Base-by-base conservation (phyloP, 1,284 basidiomycete species). In the Leccinum angustisporum region DNA sequence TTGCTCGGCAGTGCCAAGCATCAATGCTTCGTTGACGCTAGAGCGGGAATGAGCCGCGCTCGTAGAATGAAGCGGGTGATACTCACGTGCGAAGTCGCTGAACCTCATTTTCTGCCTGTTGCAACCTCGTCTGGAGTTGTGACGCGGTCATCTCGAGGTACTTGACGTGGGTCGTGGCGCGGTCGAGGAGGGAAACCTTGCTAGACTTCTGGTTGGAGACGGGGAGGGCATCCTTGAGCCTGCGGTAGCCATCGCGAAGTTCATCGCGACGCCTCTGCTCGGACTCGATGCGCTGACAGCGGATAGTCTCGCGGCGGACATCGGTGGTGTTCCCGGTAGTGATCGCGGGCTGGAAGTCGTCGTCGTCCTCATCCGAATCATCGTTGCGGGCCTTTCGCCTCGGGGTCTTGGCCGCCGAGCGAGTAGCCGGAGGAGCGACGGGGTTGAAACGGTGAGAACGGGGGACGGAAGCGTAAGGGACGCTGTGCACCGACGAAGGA, bases 261-360 rank as follows among this genome's bases (percentile, higher is more conserved):
- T 94, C 92, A 70, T 95, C 91, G 55, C 92, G 86, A 69, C 92
- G 84, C 68, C 91, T 83, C 81, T 95, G 91, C 79, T 91, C 88
- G 30, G 90, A 92, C 80, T 91, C 89, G 78, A 92, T 93, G 77
- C 91, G 89, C 79, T 92, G 91, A 73, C 86, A 85, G 73, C 90
- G 89, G 68, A 93, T 91, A 62, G 90, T 91, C 79, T 93, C 91
- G 69, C 90, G 87, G 75, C 90, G 88, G 59, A 79, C 79, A 71
- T 90, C 86, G 65, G 80, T 77, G 52, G 68, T 78, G 63, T 70
- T 76, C 62, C 72, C 73, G 63, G 77, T 70, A 34, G 78, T 68
- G 62, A 78, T 69, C 38, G 76, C 71, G 56, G 86, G 86, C 69
- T 83, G 81, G 79, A 87, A 89, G 66, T 86, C 84, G 46, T 86